Evolutionary conservation across 495 filamentous ascomycete genomes (phyloP), one percentile per base, ranked within the genome.

Genomic region (Xylona heveae): DNA sequence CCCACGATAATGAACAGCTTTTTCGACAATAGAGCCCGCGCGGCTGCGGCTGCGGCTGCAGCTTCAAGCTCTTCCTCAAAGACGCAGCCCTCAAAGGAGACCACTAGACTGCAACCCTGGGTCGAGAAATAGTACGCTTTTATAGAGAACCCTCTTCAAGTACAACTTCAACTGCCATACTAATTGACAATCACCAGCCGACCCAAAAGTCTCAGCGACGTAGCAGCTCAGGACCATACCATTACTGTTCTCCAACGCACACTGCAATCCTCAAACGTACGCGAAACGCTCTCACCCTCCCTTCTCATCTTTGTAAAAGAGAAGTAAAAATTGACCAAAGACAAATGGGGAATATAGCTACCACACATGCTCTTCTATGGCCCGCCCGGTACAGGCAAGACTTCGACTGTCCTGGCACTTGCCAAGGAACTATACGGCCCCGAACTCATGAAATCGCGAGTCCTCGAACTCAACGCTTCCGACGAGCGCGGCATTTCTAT

Each of bases 351-450:
- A 18, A 6, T 6, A 19, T 35, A 85, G 78, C 75, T 99, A 29
- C 88, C 88, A 14, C 90, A 99, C 52, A 93, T 99, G 82, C 80
- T 99, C 48, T 95, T 95, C 61, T 99, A 99, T 46, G 90, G 90
- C 5, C 90, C 88, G 0, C 88, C 88, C 0, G 88, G 88, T 24
- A 99, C 90, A 1, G 88, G 88, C 40, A 99, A 99, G 54, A 99
- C 88, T n/a, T 92, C 82, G 3, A 95, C 90, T 1, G 83, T 99
- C 47, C 81, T 99, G 42, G 75, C 75, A 10, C 80, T 99, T 19
- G 83, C 85, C 24, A 93, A 93, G 54, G 84, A 93, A 43, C 80
- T 99, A 40, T 99, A 90, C 59, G 88, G 85, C 9, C 88, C 88
- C 25, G 79, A 91, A 37, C 70, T 99, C 42, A 79, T 91, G 47